Conservation (phyloP, 1,284 basidiomycete species). For the Marasmius sp. region DNA sequence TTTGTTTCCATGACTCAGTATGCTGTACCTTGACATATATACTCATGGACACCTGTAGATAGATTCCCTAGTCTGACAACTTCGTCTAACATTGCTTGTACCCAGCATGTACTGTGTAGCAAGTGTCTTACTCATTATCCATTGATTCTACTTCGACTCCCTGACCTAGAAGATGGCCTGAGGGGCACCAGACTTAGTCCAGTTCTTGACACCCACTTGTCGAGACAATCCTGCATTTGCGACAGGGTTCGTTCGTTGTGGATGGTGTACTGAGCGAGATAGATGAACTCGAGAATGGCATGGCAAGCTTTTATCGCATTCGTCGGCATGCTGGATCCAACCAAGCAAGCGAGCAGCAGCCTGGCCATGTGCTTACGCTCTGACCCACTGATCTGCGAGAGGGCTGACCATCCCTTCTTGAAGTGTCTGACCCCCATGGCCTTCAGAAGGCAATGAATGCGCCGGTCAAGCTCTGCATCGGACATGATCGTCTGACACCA, state of each 20-base stretch:
- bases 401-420: conserved; percentile 20
- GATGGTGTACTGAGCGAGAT: conserved; percentile 23
- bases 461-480: conserved; percentile 18
- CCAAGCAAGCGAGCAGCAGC: conserved; percentile 20
- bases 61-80: no score
- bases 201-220: no score
- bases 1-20: no score
- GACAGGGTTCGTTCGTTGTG: conserved; percentile 22
- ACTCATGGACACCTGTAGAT: no score
- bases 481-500: conserved; percentile 22
- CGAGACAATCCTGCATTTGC: conserved; percentile 19
- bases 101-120: no score
- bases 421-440: conserved; percentile 22
- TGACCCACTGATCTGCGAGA: conserved; percentile 20
- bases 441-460: conserved; percentile 17
- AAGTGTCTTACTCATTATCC: no score
- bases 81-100: no score
- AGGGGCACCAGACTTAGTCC: no score
- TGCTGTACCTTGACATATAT: no score
- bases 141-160: no score
- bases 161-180: no score
- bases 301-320: conserved; percentile 11
- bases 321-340: conserved; percentile 7
- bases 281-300: conserved; percentile 27
- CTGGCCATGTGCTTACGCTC: conserved; percentile 23